phyloP scores from a whole-genome alignment of 257 asterid species.

The Solanum etuberosum region DNA sequence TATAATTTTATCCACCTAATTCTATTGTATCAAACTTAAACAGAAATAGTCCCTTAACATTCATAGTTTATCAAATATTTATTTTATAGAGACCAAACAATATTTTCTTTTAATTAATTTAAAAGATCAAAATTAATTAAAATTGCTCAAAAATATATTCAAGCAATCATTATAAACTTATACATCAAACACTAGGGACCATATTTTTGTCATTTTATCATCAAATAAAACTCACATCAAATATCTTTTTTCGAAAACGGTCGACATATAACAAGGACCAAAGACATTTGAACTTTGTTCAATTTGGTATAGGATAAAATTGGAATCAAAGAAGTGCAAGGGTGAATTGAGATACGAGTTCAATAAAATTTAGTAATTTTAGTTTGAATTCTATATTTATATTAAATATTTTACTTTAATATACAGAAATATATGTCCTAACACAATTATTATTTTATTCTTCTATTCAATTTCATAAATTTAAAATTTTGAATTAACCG shows the following conservation, averaged over 20 bases:
- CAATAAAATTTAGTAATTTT: not conserved
- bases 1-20: not conserved
- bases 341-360: not conserved
- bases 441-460: not conserved
- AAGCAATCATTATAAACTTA: not conserved
- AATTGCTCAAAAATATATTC: not conserved
- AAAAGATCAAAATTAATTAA: not conserved
- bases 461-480: not conserved
- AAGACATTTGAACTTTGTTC: not conserved
- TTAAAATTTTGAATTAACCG: not conserved
- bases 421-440: not conserved
- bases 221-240: not conserved
- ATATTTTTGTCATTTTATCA: not conserved
- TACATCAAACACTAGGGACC: not conserved
- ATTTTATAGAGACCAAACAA: not conserved
- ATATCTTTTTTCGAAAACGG: not conserved
- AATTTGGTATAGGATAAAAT: not conserved
- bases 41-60: not conserved
- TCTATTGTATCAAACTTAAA: not conserved
- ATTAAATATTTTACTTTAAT: not conserved
- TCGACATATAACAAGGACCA: not conserved
- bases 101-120: not conserved
- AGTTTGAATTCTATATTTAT: not conserved
- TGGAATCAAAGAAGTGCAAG: not conserved
- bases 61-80: not conserved